Evolutionary conservation across 2,329 filamentous ascomycete species (phyloP).

Genomic region (Plectosphaerella cucumerina): DNA sequence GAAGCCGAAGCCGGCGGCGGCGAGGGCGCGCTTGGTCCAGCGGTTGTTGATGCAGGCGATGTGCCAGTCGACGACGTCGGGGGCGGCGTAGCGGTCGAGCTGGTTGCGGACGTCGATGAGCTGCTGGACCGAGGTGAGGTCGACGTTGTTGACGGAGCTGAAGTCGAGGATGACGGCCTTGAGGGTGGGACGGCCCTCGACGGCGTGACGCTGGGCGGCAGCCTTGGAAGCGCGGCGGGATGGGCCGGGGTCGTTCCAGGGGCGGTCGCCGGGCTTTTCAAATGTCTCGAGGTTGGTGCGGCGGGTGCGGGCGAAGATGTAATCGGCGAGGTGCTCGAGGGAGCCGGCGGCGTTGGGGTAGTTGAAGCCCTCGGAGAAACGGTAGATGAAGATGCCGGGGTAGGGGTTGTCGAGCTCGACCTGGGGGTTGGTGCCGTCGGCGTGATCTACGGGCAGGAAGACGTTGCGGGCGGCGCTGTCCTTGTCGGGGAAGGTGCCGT

Average conservation of each 20-base stretch:
- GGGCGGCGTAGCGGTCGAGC: constrained; percentile 77
- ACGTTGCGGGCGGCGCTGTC: constrained; percentile 64
- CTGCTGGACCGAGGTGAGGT: constrained; percentile 87
- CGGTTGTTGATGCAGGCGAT: constrained; percentile 90
- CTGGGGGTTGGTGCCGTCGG: constrained; percentile 86
- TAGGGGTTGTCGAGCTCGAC: constrained; percentile 77
- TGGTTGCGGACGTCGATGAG: constrained; percentile 94
- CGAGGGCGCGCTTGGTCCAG: constrained; percentile 90
- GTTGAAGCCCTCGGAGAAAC: constrained; percentile 92
- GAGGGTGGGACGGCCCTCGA: constrained; percentile 58
- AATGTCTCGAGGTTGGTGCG: constrained; percentile 70
- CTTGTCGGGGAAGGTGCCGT: constrained; percentile 50
- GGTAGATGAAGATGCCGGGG: constrained; percentile 92
- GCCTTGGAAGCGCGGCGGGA: constrained; percentile 41
- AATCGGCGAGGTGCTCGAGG: constrained; percentile 69
- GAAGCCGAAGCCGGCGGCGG: constrained; percentile 83
- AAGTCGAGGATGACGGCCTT: constrained; percentile 94
- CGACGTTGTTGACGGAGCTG: constrained; percentile 88
- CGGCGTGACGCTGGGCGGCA: constrained; percentile 33
- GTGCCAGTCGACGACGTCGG: constrained; percentile 88
- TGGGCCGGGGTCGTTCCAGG: constrained; percentile 92
- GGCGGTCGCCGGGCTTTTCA: constrained; percentile 67
- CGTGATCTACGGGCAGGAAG: constrained; percentile 81
- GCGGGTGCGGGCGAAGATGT: constrained; percentile 67
- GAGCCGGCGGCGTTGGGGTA: constrained; percentile 92